Conservation (phyloP, 306 rosid genomes). For the Quercus variabilis region DNA sequence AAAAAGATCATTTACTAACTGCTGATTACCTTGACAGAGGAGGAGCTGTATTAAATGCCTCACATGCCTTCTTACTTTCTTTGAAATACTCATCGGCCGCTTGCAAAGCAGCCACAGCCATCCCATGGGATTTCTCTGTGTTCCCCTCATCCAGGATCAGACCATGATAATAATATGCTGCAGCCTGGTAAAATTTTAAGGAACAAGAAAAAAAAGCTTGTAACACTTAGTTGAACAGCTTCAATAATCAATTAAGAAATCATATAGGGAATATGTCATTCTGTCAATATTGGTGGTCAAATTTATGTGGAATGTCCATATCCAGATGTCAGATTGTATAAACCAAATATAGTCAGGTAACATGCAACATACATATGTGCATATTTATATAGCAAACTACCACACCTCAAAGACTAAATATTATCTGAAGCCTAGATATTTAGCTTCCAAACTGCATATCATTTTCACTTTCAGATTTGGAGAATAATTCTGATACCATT, state of each 20-base stretch:
- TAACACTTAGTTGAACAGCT: slow-evolving; percentile 9
- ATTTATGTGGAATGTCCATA: background rate
- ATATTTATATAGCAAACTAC: background rate
- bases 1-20: background rate
- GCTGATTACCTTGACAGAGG: slow-evolving; percentile 78
- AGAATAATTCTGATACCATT: background rate
- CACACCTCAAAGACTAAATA: background rate
- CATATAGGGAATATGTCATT: background rate
- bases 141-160: slow-evolving; percentile 97
- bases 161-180: slow-evolving; percentile 97
- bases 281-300: background rate
- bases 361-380: background rate
- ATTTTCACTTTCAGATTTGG: background rate
- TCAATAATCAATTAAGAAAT: slow-evolving; percentile 2
- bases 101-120: slow-evolving; percentile 99
- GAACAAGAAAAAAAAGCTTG: slow-evolving; percentile 20
- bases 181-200: slow-evolving; percentile 60
- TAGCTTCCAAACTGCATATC: background rate
- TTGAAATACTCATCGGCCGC: slow-evolving; percentile 93
- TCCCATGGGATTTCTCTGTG: slow-evolving; percentile 94
- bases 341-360: background rate
- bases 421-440: background rate
- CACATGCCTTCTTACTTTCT: slow-evolving; percentile 89
- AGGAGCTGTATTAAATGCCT: slow-evolving; percentile 58
- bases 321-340: background rate